Percentiles rank a stretch among this genome's conserved stretches.
phyloP scores from a whole-genome alignment of 192 early-diverging fungal genomes.

The Coemansia sp. region DNA sequence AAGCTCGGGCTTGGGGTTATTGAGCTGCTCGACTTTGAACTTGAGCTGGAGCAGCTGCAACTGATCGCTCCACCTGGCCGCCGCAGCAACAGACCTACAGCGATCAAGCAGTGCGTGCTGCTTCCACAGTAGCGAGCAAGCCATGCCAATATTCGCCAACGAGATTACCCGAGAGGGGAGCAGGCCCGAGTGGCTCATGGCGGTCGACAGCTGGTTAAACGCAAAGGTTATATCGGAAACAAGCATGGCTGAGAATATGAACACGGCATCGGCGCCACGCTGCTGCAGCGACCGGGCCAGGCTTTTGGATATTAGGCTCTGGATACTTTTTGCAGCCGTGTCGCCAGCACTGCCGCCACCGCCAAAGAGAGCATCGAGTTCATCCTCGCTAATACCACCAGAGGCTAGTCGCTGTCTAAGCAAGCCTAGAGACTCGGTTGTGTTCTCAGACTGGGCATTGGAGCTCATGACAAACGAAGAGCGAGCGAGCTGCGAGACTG shows the following conservation, averaged over 20 bases:
- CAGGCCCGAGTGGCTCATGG: slow-evolving; percentile 47
- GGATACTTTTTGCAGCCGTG: not conserved
- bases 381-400: slow-evolving; percentile 34
- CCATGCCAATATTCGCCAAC: slow-evolving; percentile 63
- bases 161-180: slow-evolving; percentile 42
- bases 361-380: slow-evolving; percentile 29
- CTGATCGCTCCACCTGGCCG: slow-evolving; percentile 73
- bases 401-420: slow-evolving; percentile 30
- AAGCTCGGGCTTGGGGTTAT: slow-evolving; percentile 55
- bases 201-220: slow-evolving; percentile 44
- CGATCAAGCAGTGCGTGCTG: slow-evolving; percentile 66
- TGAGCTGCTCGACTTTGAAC: slow-evolving; percentile 63
- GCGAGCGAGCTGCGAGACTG: slow-evolving; percentile 36
- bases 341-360: not conserved
- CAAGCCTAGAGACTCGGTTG: slow-evolving; percentile 12
- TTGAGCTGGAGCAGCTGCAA: slow-evolving; percentile 63
- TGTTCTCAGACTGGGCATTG: slow-evolving; percentile 1
- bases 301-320: slow-evolving; percentile 20
- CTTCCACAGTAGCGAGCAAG: slow-evolving; percentile 66
- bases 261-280: slow-evolving; percentile 40
- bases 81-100: slow-evolving; percentile 61
- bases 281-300: slow-evolving; percentile 49
- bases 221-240: slow-evolving; percentile 22
- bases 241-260: slow-evolving; percentile 50
- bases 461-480: slow-evolving; percentile 29